Evolutionary conservation across 805 yeast species (phyloP), one percentile per base, ranked within the genome.

Genomic region (Metschnikowia corniflorae): DNA sequence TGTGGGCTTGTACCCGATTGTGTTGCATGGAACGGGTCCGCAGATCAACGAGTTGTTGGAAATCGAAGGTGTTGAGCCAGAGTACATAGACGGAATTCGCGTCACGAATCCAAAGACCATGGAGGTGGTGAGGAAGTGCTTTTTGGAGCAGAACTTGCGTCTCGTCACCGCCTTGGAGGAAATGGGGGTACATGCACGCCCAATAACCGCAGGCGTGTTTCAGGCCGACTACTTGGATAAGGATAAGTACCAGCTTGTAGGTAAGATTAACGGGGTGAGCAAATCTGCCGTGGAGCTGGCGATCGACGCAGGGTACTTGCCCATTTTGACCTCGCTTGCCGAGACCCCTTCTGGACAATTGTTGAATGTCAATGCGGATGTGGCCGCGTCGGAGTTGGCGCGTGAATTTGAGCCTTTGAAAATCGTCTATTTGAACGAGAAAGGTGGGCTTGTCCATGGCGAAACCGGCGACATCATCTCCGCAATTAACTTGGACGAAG

Each of bases 21-120:
- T 93, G 7, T 74, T 93, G 40, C 99, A 93, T 58, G 99, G 99
- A 19, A 93, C 98, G 1, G 99, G 99, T 14, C 99, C 99, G 6
- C 99, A 93, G 66, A 93, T 93, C 67, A 93, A 93, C 60, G 95
- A 85, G 54, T 77, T 88, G 50, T 73, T 93, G 42, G 98, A 93
- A 63, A 81, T 80, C 34, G 95, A 86, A 62, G 96, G 96, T 26
- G 86, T 93, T 21, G 97, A 86, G 60, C 97, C 99, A 4, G 87
- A 86, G 47, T 93, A 93, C 61, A 83, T 82, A 43, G 97, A 93
- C 57, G 99, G 99, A 7, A 93, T 93, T 53, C 78, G 99, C 57
- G 86, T 93, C 59, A 93, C 99, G 17, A 94, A 93, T 60, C 82
- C 85, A 40, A 79, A 82, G 49, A 93, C 98, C 17, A 93, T 93